Conservation (phyloP, 345 rosid genomes). For the Gossypium rotundifolium region DNA sequence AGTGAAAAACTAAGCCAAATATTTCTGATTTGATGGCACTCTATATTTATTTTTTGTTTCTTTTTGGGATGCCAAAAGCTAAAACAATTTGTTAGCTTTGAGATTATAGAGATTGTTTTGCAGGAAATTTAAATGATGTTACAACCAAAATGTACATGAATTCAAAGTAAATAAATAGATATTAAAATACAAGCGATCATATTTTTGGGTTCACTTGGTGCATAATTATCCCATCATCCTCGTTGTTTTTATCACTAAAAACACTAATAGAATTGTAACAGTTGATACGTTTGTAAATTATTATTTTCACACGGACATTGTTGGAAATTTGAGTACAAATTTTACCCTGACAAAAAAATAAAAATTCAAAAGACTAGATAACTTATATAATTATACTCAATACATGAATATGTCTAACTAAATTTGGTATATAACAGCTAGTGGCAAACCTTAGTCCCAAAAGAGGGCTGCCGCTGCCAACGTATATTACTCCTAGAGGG, state of each 20-base stretch:
- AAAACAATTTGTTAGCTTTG: background rate
- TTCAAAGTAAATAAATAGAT: slow-evolving; percentile 3
- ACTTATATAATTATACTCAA: too few relatives aligned
- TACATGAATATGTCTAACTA: too few relatives aligned
- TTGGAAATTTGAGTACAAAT: too few relatives aligned
- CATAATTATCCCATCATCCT: background rate
- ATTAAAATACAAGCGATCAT: background rate
- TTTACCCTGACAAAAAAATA: too few relatives aligned
- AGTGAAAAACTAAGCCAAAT: background rate
- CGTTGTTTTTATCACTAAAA: background rate
- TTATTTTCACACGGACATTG: background rate
- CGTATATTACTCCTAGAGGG: too few relatives aligned
- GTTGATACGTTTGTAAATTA: background rate
- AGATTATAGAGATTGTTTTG: background rate
- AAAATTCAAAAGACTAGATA: fast-evolving
- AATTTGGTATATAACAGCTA: too few relatives aligned
- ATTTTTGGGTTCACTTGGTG: background rate
- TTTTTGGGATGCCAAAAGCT: background rate
- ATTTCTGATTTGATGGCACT: background rate
- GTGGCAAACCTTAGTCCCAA: too few relatives aligned
- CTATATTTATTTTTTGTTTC: background rate
- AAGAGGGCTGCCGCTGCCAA: too few relatives aligned
- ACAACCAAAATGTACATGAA: slow-evolving; percentile 9
- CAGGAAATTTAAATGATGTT: background rate
- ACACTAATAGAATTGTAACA: background rate